These are phyloP conservation scores for Diutina mesorugosa DNA, from an alignment of 1,139 yeast species.

Conservation along the genomic window DNA sequence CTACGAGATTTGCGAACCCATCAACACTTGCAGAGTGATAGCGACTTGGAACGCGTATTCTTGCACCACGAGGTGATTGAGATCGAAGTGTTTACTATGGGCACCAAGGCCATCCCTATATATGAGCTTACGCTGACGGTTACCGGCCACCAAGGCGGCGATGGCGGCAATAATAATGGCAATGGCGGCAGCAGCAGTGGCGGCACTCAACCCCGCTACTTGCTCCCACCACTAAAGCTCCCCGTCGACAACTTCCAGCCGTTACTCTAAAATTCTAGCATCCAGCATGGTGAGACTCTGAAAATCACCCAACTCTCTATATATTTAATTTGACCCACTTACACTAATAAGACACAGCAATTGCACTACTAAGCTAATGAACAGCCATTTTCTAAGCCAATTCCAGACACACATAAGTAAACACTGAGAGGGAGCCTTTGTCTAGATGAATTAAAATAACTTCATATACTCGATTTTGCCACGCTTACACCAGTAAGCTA, in stretches of 20 bases:
- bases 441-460: no score
- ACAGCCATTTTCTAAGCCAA: no score
- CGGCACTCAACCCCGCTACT: conserved; percentile 23
- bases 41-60: conserved; percentile 24
- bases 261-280: conserved; percentile 10
- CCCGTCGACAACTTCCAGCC: conserved; percentile 27
- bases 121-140: conserved; percentile 23
- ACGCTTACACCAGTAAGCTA: no score
- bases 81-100: conserved; percentile 23
- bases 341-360: no score
- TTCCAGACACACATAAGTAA: no score
- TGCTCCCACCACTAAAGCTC: conserved; percentile 15
- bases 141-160: conserved; percentile 8
- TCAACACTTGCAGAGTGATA: not conserved
- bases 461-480: no score
- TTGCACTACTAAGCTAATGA: no score
- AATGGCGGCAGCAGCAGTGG: conserved; percentile 8
- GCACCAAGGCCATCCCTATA: conserved; percentile 20
- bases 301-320: not conserved
- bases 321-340: no score
- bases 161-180: conserved; percentile 5
- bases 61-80: conserved; percentile 16
- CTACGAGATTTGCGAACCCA: not conserved
- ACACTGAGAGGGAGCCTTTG: no score
- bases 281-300: not conserved